Percentiles rank a stretch among this genome's conserved stretches.
Evolutionary conservation across 163 green algal genomes (phyloP).

Genomic region (Volvox carteri): DNA sequence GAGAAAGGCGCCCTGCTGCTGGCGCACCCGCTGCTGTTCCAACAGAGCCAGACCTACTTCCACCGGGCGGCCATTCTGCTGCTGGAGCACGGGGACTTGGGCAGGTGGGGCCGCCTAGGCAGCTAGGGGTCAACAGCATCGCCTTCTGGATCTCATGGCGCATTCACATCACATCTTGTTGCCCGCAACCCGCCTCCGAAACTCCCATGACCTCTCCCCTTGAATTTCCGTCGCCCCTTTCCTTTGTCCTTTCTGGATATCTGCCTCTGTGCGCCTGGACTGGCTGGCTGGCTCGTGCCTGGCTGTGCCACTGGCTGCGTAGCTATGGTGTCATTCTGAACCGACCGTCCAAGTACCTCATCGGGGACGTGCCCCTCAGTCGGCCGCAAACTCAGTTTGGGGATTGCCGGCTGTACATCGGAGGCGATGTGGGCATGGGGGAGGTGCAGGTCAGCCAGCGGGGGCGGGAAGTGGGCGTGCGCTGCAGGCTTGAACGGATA

Average conservation of each 20-base stretch:
- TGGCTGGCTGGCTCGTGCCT: too few relatives aligned
- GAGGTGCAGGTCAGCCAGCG: constrained; percentile 62
- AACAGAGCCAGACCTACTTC: constrained; percentile 46
- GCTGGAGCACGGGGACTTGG: constrained; percentile 40
- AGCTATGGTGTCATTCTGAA: constrained; percentile 81
- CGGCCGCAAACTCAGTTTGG: constrained; percentile 60
- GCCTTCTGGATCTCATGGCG: too few relatives aligned
- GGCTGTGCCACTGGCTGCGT: too few relatives aligned
- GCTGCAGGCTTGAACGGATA: too few relatives aligned
- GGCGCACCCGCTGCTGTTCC: constrained; percentile 58
- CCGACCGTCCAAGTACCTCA: constrained; percentile 63
- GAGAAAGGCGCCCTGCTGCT: constrained; percentile 52
- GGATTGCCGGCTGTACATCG: constrained; percentile 68
- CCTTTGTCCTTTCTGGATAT: too few relatives aligned
- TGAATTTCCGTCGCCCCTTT: too few relatives aligned
- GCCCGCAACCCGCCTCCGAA: too few relatives aligned
- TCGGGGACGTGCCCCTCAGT: constrained; percentile 38
- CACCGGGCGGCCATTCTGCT: constrained; percentile 44
- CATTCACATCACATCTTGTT: too few relatives aligned
- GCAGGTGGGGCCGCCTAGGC: constrained; percentile 23
- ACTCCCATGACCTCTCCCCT: too few relatives aligned
- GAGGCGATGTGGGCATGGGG: constrained; percentile 71
- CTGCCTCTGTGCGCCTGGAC: too few relatives aligned
- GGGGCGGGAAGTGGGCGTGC: not conserved
- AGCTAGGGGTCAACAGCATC: too few relatives aligned